Base-by-base conservation (phyloP, 208 protist species). In the Kentomonas sorsogonicus region DNA sequence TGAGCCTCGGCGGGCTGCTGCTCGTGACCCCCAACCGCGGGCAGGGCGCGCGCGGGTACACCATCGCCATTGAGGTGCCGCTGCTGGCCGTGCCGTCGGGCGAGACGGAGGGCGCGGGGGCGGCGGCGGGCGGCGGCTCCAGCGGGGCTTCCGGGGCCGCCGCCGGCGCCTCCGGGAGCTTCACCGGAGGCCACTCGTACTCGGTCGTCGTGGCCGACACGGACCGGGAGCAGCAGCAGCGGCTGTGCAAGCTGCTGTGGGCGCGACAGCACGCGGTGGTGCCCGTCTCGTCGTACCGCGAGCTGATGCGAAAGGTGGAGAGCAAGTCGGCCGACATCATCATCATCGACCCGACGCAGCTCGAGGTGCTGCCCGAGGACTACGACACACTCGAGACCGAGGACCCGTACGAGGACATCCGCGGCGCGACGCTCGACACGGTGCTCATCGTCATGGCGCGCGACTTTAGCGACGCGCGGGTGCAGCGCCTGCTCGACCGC, bases 381-480 rank as follows among this genome's bases (percentile, higher is more conserved):
- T 78, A 79, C 46, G 76, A 73, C 40, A 52, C 50, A 1, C 44
- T 86, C 7, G 51, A 80, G 6, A 73, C 69, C 31, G 54, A 66
- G 34, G 60, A 81, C 46, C 77, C 77, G 16, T 89, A 88, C 56
- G 78, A 89, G 44, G 66, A 71, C 20, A 71, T 88, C 41, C 67
- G 66, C 40, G 66, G 73, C 34, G 47, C 65, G 10, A 72, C 83
- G 0, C 52, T 30, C 2, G 69, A 71, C 10, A 74, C 87, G 46
- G 83, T 89, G 58, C 60, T 94, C 15, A 69, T 91, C 2, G 69
- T 94, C 23, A 78, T 91, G 56, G 69, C 68, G 9, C 74, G 69
- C 36, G 81, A 91, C 69, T 91, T 90, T 63, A 77, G 57, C 50
- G 87, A 91, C 65, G 89, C 81, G 83, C 77, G 83, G 1, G 74